Conservation (phyloP, 2,329 filamentous ascomycete genomes). For the Penicillium sp. region DNA sequence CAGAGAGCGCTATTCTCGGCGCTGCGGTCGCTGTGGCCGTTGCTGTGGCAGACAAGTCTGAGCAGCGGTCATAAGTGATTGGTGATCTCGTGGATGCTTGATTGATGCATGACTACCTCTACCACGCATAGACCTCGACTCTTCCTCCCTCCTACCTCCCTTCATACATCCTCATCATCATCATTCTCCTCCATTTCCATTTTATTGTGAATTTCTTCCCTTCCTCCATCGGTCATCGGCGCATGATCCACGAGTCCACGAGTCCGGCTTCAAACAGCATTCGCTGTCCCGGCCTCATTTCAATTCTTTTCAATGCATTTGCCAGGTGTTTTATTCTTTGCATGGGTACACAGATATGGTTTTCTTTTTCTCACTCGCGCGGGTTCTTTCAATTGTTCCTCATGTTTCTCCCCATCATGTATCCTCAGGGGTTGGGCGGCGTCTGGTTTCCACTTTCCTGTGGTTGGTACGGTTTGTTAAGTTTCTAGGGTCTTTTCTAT, state of each 20-base stretch:
- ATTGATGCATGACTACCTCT: conserved; percentile 18
- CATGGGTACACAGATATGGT: conserved; percentile 17
- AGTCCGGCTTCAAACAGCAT: conserved; percentile 14
- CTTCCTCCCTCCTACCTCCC: not conserved
- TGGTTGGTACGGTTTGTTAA: conserved; percentile 6
- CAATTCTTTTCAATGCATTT: conserved; percentile 22
- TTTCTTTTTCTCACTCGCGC: not conserved
- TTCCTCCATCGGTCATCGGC: conserved; percentile 23
- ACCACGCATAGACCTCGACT: conserved; percentile 22
- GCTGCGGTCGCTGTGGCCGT: conserved; percentile 56
- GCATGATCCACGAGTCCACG: conserved; percentile 19
- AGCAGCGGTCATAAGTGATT: conserved; percentile 8
- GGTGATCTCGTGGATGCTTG: not conserved
- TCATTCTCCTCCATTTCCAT: not conserved
- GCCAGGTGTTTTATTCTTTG: conserved; percentile 23
- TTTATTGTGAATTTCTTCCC: conserved; percentile 26
- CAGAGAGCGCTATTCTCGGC: conserved; percentile 54
- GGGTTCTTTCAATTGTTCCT: not conserved
- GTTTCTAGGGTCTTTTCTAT: conserved; percentile 9
- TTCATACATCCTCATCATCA: not conserved
- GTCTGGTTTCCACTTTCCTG: conserved; percentile 17
- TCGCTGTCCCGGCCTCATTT: conserved; percentile 1
- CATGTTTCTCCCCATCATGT: not conserved
- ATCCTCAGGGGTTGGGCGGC: conserved; percentile 19
- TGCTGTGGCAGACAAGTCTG: conserved; percentile 41